Evolutionary conservation across 2,329 filamentous ascomycete species (phyloP), one percentile per base, ranked within the genome.

Genomic region (Ophiostoma angusticollis): DNA sequence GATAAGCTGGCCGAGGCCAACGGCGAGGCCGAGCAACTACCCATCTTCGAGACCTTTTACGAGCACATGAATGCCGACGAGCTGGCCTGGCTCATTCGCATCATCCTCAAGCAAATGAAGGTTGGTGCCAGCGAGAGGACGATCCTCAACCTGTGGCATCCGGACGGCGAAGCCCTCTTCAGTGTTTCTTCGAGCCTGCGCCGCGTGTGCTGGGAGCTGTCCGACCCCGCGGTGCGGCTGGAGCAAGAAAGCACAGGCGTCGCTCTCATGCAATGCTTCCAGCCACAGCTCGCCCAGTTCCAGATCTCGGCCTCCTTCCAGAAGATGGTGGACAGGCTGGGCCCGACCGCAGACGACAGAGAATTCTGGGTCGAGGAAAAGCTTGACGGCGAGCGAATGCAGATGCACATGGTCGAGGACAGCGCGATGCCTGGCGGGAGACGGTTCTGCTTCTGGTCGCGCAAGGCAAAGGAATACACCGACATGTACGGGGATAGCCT

Each of bases 351-450:
- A 18, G 77, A 84, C 0, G 78, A 93, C 37, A 65, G 70, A 0
- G 75, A 81, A 8, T 98, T 93, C 53, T 96, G 87, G 86, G 91
- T 96, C 34, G 91, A 98, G 57, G 91, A 98, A 61, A 98, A 98
- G 58, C 66, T 98, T 8, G 91, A 98, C 49, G 91, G 91, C 1
- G 91, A 98, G 60, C 75, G 91, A 19, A 95, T 98, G 80, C 91
- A 98, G 57, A 70, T 98, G 55, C 91, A 98, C 57, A 87, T 96
- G 81, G 59, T 74, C 11, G 68, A 81, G 41, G 84, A 95, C 48
- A 63, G 75, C 4, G 60, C 58, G 1, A 62, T 76, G 1, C 70
- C 74, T 0, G 85, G 86, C 1, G 84, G 84, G 0, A 76, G 68
- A 40, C 67, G 65, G 16, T 95, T 96, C 55, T 68, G 67, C 23